phyloP scores from a whole-genome alignment of 306 rosid species.

The Mimosa bimucronata region DNA sequence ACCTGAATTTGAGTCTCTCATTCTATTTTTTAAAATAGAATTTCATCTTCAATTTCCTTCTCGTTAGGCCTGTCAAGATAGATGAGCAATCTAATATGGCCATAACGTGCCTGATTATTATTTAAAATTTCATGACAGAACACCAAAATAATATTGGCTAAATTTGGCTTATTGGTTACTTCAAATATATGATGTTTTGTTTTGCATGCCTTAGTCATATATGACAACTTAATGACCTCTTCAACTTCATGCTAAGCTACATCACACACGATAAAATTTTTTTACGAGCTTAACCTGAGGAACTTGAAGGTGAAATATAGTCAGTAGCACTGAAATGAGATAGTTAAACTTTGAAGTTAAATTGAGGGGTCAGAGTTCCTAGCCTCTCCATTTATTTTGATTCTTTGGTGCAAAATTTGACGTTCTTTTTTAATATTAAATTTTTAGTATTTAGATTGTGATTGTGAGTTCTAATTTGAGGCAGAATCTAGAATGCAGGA shows the following conservation, averaged over 20 bases:
- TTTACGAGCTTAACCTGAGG: not conserved
- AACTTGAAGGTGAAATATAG: not conserved
- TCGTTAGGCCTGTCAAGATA: not conserved
- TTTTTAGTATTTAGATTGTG: constrained; percentile 1
- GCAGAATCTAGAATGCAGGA: constrained; percentile 79
- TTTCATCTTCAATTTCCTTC: not conserved
- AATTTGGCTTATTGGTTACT: not conserved
- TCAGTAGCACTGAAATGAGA: not conserved
- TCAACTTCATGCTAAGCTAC: not conserved
- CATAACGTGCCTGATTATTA: not conserved
- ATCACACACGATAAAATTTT: not conserved
- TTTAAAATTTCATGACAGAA: not conserved
- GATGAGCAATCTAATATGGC: not conserved
- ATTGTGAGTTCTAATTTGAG: constrained; percentile 39
- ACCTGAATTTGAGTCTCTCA: not conserved
- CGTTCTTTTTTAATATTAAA: not conserved
- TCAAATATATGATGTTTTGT: not conserved
- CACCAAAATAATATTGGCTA: not conserved
- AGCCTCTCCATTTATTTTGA: not conserved
- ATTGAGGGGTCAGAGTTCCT: not conserved
- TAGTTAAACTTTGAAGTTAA: not conserved
- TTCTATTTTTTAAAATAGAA: not conserved
- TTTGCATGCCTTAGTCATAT: not conserved
- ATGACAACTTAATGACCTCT: not conserved
- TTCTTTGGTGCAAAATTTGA: constrained; percentile 3